Conservation (phyloP, 345 rosid species). For the Streptanthus diversifolius region DNA sequence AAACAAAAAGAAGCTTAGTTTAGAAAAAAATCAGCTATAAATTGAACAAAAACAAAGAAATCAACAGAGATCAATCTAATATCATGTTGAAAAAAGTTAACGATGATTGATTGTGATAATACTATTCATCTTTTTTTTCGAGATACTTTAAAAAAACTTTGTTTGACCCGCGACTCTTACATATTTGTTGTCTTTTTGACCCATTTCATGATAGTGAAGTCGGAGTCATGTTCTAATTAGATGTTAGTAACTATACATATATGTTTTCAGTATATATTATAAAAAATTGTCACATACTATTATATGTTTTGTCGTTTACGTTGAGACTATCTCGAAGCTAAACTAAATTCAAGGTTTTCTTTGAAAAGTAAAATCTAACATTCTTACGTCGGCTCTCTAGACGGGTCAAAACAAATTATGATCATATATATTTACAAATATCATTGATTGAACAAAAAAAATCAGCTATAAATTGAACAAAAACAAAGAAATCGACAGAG, state of each 20-base stretch:
- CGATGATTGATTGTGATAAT: neutral
- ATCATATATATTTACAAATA: neutral
- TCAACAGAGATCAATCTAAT: neutral
- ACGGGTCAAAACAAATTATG: constrained; percentile 7
- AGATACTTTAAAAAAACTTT: neutral
- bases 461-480: neutral
- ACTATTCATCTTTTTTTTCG: neutral
- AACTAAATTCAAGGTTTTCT: neutral
- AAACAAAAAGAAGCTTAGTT: no score
- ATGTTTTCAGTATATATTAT: neutral
- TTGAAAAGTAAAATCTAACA: neutral
- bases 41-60: neutral
- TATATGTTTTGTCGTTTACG: neutral
- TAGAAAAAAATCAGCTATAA: no score
- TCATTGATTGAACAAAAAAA: no score
- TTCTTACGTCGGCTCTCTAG: constrained; percentile 3
- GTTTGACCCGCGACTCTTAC: neutral
- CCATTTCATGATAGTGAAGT: neutral
- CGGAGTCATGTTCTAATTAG: no score
- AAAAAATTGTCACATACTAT: neutral
- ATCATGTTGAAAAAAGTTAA: neutral
- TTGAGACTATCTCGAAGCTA: neutral
- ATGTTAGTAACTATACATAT: neutral
- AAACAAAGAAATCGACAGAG: neutral
- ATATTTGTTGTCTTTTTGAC: neutral